Conservation (phyloP, 129 eudicot species). For the Lactuca saligna region DNA sequence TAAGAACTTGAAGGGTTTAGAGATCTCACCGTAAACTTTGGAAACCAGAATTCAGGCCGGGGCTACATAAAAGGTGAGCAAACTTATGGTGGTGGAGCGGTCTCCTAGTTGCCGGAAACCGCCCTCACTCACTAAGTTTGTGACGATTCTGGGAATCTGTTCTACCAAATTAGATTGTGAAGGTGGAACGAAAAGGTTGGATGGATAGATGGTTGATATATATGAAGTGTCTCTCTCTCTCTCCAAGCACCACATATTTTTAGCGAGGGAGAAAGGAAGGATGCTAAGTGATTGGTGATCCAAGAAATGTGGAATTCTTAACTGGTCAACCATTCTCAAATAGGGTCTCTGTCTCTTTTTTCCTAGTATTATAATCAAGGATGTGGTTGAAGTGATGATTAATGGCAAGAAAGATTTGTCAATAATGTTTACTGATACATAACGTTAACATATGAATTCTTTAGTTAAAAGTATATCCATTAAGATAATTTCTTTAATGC, state of each 20-base stretch:
- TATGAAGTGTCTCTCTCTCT: conserved; percentile 19
- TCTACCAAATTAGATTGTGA: conserved; percentile 24
- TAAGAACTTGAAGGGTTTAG: conserved; percentile 11
- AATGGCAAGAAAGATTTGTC: neutral
- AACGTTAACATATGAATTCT: neutral
- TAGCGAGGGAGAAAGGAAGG: neutral
- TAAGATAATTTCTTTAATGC: too few relatives aligned
- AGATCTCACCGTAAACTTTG: conserved; percentile 21
- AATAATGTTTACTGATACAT: neutral
- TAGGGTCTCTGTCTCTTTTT: neutral
- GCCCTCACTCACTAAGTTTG: conserved; percentile 41
- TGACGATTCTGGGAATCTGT: conserved; percentile 14
- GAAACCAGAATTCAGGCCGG: conserved; percentile 16
- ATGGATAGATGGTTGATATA: conserved; percentile 20
- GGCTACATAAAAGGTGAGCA: conserved; percentile 30
- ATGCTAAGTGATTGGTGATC: conserved; percentile 22
- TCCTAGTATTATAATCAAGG: neutral
- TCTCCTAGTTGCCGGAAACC: conserved; percentile 47
- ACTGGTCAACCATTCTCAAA: neutral
- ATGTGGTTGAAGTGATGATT: too few relatives aligned
- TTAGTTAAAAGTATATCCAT: too few relatives aligned
- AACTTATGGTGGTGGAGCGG: conserved; percentile 51
- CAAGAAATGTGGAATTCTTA: conserved; percentile 22
- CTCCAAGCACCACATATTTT: conserved; percentile 21
- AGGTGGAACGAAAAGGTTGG: conserved; percentile 25